Conservation (phyloP, 306 rosid genomes). For the Oemleria cerasiformis region DNA sequence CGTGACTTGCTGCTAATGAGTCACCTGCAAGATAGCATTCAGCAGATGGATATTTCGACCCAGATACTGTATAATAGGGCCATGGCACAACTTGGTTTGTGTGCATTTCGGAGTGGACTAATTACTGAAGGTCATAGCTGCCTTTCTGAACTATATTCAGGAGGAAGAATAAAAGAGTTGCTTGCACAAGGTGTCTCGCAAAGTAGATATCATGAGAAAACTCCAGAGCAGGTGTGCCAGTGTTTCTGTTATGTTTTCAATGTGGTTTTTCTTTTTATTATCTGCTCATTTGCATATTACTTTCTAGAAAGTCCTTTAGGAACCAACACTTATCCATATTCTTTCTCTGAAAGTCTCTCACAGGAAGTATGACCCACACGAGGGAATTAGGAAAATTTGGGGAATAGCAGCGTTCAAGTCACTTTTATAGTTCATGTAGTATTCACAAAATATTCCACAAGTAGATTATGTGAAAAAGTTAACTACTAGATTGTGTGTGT, state of each 20-base stretch:
- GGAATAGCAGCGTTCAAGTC: neutral
- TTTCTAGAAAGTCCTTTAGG: neutral
- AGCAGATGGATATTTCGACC: slow-evolving; percentile 89
- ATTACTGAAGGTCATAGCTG: slow-evolving; percentile 86
- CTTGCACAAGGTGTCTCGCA: slow-evolving; percentile 97
- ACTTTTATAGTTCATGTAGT: neutral
- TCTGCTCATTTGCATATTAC: neutral
- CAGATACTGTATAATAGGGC: slow-evolving; percentile 96
- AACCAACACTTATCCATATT: neutral
- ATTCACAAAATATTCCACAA: neutral
- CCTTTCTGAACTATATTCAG: slow-evolving; percentile 90
- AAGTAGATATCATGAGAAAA: slow-evolving; percentile 92
- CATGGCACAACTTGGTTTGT: slow-evolving; percentile 90
- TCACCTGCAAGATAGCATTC: slow-evolving; percentile 87
- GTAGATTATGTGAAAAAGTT: neutral
- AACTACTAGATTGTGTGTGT: neutral
- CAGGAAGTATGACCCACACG: neutral
- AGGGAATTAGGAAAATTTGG: neutral
- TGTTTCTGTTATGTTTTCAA: neutral
- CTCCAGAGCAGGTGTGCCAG: slow-evolving; percentile 84
- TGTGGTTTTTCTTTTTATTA: neutral
- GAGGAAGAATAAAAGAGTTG: slow-evolving; percentile 95
- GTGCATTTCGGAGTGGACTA: slow-evolving; percentile 80
- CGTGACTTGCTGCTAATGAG: slow-evolving; percentile 96
- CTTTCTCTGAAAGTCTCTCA: neutral